Percentiles rank a stretch among this genome's conserved stretches.
phyloP scores from a whole-genome alignment of 2,329 filamentous ascomycete species.

The Diaporthe amygdali region DNA sequence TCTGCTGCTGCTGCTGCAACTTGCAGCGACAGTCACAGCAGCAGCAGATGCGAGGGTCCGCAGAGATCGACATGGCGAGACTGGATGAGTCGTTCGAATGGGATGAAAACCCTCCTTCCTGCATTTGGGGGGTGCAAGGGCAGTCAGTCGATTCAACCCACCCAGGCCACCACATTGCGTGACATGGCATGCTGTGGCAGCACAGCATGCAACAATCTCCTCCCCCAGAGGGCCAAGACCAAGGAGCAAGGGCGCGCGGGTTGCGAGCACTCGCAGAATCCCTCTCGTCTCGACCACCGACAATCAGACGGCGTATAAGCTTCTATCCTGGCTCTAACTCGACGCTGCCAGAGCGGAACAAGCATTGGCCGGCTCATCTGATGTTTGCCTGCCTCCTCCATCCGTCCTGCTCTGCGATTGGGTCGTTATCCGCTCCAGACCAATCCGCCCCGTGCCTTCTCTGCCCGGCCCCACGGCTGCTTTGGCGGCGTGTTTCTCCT shows the following conservation, averaged over 20 bases:
- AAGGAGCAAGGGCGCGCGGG: not conserved
- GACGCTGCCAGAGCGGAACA: not conserved
- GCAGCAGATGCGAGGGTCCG: not conserved
- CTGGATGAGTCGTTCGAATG: not conserved
- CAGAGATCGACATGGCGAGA: not conserved
- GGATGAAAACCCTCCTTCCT: not conserved
- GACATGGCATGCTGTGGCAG: not conserved
- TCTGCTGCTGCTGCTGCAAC: no score
- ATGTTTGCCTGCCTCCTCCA: not conserved
- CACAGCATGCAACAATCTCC: not conserved
- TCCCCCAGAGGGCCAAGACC: not conserved
- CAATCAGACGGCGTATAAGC: conserved; percentile 4
- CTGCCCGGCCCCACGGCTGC: not conserved
- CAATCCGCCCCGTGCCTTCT: conserved; percentile 2
- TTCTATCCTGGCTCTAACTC: not conserved
- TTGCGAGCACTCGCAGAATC: not conserved
- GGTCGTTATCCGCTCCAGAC: conserved; percentile 7
- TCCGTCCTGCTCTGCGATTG: conserved; percentile 6
- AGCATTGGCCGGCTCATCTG: not conserved
- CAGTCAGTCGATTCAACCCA: not conserved
- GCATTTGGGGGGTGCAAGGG: not conserved
- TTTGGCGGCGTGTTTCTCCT: conserved; percentile 1
- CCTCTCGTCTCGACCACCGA: not conserved
- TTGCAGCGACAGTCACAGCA: not conserved
- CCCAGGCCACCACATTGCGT: not conserved